Evolutionary conservation across 2,329 filamentous ascomycete genomes (phyloP), one percentile per base, ranked within the genome.

Genomic region (Aspergillus luchuensis): DNA sequence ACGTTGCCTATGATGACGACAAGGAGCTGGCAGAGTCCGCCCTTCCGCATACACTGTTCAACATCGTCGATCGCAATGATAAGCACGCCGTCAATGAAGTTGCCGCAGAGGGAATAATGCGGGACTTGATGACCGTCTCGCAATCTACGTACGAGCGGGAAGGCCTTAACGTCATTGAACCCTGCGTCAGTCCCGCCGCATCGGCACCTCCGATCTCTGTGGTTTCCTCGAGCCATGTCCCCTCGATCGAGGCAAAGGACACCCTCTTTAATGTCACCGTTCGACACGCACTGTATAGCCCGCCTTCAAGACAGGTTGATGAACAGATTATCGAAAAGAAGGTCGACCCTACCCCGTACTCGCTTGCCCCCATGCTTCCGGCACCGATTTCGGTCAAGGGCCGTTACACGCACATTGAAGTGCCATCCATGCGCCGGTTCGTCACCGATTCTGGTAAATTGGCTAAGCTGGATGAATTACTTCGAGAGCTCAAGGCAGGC

Each of bases 381-480:
- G 80, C 84, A 38, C 93, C 95, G 0, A 88, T 91, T 62, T 92
- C 91, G 49, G 86, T 90, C 72, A 94, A 92, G 81, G 86, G 88
- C 66, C 87, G 91, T 23, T 98, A 93, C 78, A 97, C 91, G 54
- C 91, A 94, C 74, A 96, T 99, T 64, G 85, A 89, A 54, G 93
- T 97, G 36, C 95, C 95, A 0, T 97, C 93, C 10, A 99, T 99
- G 95, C 90, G 88, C 53, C 92, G 93, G 68, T 99, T 99, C 72
- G 95, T 99, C 61, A 98, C 94, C 1, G 95, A 98, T 78, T 97
- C 92, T 56, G 95, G 95, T 72, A 99, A 99, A 80, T 86, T 99
- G 62, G 93, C 92, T 50, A 92, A 92, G 73, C 83, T 99, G 54
- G 95, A 99, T 74, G 84, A 91, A 66, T 83, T 99, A 17, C 84